Conservation (phyloP, 352 stramenopile species). For the Phytophthora sp. region DNA sequence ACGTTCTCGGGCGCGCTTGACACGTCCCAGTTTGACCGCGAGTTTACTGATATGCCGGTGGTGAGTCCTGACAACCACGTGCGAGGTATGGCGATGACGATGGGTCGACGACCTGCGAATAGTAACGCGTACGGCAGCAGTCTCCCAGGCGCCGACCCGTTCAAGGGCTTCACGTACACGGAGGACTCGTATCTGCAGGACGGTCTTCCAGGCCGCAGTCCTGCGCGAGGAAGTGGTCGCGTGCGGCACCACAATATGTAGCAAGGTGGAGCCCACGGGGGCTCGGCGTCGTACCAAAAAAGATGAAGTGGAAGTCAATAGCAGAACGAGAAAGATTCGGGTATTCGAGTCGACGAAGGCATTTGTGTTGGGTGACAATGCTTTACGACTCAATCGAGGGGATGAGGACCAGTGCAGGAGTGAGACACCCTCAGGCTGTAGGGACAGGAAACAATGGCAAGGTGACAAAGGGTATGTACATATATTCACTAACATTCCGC, state of each 20-base stretch:
- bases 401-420: slow-evolving; percentile 23
- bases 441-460: slow-evolving; percentile 30
- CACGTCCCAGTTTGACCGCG: slow-evolving; percentile 97
- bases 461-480: slow-evolving; percentile 43
- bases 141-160: slow-evolving; percentile 70
- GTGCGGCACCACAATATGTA: slow-evolving; percentile 46
- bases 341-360: slow-evolving; percentile 21
- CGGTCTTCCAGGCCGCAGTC: slow-evolving; percentile 45
- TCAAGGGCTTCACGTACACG: slow-evolving; percentile 89
- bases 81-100: slow-evolving; percentile 62
- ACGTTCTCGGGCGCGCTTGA: slow-evolving; percentile 94
- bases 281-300: slow-evolving; percentile 12
- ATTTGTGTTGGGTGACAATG: slow-evolving; percentile 14
- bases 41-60: slow-evolving; percentile 97
- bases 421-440: slow-evolving; percentile 29
- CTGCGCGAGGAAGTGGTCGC: slow-evolving; percentile 29
- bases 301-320: slow-evolving; percentile 28
- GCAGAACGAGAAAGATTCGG: slow-evolving; percentile 25
- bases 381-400: slow-evolving; percentile 15
- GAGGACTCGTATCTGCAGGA: slow-evolving; percentile 82
- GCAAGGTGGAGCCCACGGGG: slow-evolving; percentile 4
- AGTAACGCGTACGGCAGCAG: slow-evolving; percentile 56
- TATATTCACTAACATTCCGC: slow-evolving; percentile 41
- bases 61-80: slow-evolving; percentile 89
- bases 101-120: slow-evolving; percentile 45